Evolutionary conservation across 2,329 filamentous ascomycete species (phyloP).

Genomic region (Basipetospora chlamydospora): DNA sequence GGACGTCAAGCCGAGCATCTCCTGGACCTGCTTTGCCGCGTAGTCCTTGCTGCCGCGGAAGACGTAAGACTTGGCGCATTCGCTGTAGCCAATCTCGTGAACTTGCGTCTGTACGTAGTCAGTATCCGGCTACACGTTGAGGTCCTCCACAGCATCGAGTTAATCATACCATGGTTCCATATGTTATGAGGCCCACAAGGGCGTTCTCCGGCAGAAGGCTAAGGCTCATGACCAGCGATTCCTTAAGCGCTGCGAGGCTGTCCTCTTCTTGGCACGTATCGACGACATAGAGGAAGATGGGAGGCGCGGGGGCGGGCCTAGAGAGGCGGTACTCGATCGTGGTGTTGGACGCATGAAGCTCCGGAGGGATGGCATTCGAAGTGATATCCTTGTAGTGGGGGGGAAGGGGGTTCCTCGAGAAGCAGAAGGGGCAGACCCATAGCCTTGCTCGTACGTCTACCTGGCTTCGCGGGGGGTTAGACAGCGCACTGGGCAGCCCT

Average conservation of each 20-base stretch:
- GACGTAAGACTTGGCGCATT: slow-evolving; percentile 97
- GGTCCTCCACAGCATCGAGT: not conserved
- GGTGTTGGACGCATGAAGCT: slow-evolving; percentile 68
- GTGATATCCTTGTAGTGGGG: slow-evolving; percentile 86
- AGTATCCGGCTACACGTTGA: slow-evolving; percentile 7
- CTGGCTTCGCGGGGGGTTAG: slow-evolving; percentile 36
- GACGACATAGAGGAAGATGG: slow-evolving; percentile 77
- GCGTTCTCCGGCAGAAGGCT: slow-evolving; percentile 70
- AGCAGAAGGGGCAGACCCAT: slow-evolving; percentile 82
- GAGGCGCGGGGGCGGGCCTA: slow-evolving; percentile 68
- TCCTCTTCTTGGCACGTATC: slow-evolving; percentile 84
- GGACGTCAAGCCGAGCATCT: slow-evolving; percentile 81
- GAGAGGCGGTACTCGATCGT: slow-evolving; percentile 82
- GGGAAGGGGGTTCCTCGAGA: slow-evolving; percentile 69
- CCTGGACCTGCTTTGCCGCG: slow-evolving; percentile 95
- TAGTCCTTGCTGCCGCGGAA: slow-evolving; percentile 98
- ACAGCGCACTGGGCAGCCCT: too few species aligned
- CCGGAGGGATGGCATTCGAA: slow-evolving; percentile 65
- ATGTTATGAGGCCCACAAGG: slow-evolving; percentile 71
- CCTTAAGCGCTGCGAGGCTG: slow-evolving; percentile 67
- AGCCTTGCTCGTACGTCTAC: slow-evolving; percentile 71
- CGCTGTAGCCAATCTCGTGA: slow-evolving; percentile 93
- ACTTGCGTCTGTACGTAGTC: slow-evolving; percentile 57
- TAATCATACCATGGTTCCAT: slow-evolving; percentile 68
- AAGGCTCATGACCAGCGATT: slow-evolving; percentile 75